Percentiles rank a stretch among this genome's conserved stretches.
These are phyloP conservation scores for Ophiocordyceps camponoti-rufipedis DNA, from an alignment of 2,329 filamentous ascomycete genomes.

Conservation along the genomic window DNA sequence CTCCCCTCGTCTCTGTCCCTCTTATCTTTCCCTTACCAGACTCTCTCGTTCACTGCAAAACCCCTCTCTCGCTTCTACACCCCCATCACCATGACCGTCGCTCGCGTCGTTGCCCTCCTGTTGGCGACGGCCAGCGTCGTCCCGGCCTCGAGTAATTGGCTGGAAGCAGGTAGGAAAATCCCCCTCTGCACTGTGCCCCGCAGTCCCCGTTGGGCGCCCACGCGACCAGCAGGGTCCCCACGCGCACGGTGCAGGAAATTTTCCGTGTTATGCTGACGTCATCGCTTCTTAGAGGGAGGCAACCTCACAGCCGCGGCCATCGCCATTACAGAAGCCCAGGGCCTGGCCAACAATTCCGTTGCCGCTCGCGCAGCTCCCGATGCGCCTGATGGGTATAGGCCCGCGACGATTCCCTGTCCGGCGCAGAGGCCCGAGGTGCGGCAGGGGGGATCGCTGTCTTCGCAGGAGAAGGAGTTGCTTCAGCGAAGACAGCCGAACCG, in stretches of 20 bases:
- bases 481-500: conserved; percentile 53
- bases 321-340: background rate
- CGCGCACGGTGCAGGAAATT: background rate
- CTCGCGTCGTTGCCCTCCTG: background rate
- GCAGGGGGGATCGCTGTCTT: conserved; percentile 39
- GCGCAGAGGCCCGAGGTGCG: conserved; percentile 50
- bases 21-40: background rate
- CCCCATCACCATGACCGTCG: background rate
- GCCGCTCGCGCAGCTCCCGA: conserved; percentile 6
- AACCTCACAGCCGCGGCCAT: background rate
- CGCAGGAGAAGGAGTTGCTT: conserved; percentile 59
- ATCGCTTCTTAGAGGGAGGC: background rate
- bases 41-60: background rate
- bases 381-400: conserved; percentile 44
- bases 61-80: background rate
- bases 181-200: background rate
- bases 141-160: background rate
- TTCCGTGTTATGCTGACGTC: background rate
- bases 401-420: conserved; percentile 50
- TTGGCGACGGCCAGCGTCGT: background rate
- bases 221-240: background rate
- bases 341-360: background rate
- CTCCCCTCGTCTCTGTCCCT: background rate
- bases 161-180: background rate
- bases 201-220: background rate